These are phyloP conservation scores for Capsicum chinense DNA, from an alignment of 257 asterid genomes.

Conservation along the genomic window DNA sequence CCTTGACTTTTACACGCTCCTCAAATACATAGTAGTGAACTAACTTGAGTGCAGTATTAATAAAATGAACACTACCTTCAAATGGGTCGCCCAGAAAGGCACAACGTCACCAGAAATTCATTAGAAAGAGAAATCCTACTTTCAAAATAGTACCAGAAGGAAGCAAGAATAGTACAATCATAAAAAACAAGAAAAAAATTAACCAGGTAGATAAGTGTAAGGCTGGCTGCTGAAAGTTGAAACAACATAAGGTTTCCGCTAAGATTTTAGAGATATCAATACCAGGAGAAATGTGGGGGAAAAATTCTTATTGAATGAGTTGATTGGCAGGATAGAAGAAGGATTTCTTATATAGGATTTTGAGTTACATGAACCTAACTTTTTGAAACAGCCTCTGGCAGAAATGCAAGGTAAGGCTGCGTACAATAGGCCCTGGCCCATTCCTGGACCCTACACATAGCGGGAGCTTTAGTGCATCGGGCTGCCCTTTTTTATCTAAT, in stretches of 20 bases:
- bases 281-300: background rate
- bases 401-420: too few species aligned
- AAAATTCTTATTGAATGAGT: background rate
- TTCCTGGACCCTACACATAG: too few species aligned
- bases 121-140: background rate
- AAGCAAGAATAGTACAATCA: background rate
- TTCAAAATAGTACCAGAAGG: background rate
- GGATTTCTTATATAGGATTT: slow-evolving; percentile 20
- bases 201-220: slow-evolving; percentile 1
- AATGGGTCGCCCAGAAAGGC: background rate
- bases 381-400: too few species aligned
- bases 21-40: background rate
- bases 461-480: too few species aligned
- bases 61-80: background rate
- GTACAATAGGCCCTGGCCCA: too few species aligned
- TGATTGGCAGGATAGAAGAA: slow-evolving; percentile 13
- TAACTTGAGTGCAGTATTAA: background rate
- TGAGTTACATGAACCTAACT: background rate
- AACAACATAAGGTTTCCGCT: background rate
- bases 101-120: background rate
- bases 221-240: background rate
- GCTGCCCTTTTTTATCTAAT: background rate
- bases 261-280: background rate
- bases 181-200: background rate
- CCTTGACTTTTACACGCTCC: background rate